Evolutionary conservation across 345 rosid species (phyloP), one percentile per base, ranked within the genome.

Genomic region (Euphorbia lathyris): DNA sequence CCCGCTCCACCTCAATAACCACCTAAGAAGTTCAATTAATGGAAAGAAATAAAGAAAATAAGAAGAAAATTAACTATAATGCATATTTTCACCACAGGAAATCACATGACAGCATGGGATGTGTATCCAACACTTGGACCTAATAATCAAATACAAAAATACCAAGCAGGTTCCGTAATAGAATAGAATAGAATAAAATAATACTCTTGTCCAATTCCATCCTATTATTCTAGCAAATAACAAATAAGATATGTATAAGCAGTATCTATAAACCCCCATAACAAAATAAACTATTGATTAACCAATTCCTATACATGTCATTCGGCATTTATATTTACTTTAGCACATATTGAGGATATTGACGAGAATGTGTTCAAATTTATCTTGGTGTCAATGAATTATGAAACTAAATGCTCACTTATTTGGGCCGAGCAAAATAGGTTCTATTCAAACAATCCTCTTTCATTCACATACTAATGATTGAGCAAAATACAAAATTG

Each of bases 1-100:
- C 99, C 48, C 93, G 86, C 86, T 94, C 98, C 78, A 94, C 97
- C 74, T 94, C 97, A 76, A 90, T 87, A 52, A 96, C 98, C 75
- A 89, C 92, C 98, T 94, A 78, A 75, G n/a, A 75, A 20, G 76
- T 82, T 70, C 74, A 56, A 29, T 58, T 19, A 52, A 36, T 32
- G 30, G 65, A 62, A 77, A 36, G 53, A 12, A 55, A 14, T 17
- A 30, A 34, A 52, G 57, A 29, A 42, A 61, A 7, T 8, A 71
- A 42, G 30, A 56, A 73, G 70, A 63, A 75, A 66, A 66, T 22
- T 11, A 40, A 58, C 57, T 55, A 26, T n/a, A 59, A 30, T 25
- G 16, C 19, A 69, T 14, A 32, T 5, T 58, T 69, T 42, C 30
- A 30, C 27, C 26, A 9, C 17, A 48, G 50, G 34, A 70, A 9